phyloP scores from a whole-genome alignment of 345 rosid species.

The Schrenkiella parvula region DNA sequence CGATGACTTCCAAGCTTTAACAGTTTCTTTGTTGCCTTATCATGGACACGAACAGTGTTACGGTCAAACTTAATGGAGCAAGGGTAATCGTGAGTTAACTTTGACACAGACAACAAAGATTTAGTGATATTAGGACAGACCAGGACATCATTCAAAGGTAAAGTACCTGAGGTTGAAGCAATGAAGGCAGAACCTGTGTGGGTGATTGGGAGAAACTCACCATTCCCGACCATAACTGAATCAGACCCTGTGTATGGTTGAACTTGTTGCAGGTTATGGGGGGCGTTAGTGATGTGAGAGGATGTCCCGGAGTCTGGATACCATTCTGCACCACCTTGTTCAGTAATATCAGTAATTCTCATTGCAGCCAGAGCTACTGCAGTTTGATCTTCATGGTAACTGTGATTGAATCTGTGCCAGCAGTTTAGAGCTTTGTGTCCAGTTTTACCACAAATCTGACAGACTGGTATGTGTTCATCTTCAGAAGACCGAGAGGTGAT shows the following conservation, averaged over 20 bases:
- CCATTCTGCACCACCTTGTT: not conserved
- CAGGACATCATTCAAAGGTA: not conserved
- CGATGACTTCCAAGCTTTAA: not conserved
- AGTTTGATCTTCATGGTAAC: no score
- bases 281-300: not conserved
- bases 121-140: not conserved
- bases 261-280: not conserved
- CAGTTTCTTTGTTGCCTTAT: not conserved
- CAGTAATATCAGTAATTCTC: no score
- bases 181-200: not conserved
- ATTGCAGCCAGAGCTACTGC: no score
- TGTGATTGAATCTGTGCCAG: no score
- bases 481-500: no score
- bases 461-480: no score
- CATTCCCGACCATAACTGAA: not conserved
- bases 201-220: not conserved
- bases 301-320: not conserved
- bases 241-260: not conserved
- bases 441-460: no score
- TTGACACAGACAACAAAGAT: not conserved
- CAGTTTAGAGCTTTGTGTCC: no score
- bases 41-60: not conserved
- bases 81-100: not conserved
- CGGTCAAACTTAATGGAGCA: not conserved
- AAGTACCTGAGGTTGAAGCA: not conserved